Evolutionary conservation across 164 flowering plant species (phyloP).

Genomic region (Chimonanthus praecox): DNA sequence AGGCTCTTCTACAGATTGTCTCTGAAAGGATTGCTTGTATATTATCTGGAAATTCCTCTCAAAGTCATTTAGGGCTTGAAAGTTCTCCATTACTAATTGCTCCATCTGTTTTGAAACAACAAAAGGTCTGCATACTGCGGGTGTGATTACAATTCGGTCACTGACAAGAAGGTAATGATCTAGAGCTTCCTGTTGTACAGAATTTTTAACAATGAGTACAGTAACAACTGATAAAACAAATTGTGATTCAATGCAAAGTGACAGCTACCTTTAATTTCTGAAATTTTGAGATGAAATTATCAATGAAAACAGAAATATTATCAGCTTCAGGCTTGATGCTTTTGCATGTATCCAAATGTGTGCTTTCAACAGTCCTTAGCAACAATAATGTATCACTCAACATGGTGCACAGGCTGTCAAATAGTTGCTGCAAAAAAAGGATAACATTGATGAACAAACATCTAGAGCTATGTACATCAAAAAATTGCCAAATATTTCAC

Average conservation of each 20-base stretch:
- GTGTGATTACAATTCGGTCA: slow-evolving; percentile 20
- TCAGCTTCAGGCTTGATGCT: slow-evolving; percentile 34
- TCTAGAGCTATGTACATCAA: background rate
- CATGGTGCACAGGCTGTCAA: slow-evolving; percentile 53
- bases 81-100: slow-evolving; percentile 41
- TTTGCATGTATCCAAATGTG: slow-evolving; percentile 51
- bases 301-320: slow-evolving; percentile 31
- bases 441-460: background rate
- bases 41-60: slow-evolving; percentile 34
- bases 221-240: background rate
- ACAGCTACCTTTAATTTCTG: slow-evolving; percentile 60
- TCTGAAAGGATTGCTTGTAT: slow-evolving; percentile 16
- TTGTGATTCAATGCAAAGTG: background rate
- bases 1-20: slow-evolving; percentile 32
- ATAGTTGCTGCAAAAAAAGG: slow-evolving; percentile 50
- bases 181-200: slow-evolving; percentile 47
- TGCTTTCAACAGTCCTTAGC: slow-evolving; percentile 39
- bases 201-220: slow-evolving; percentile 1
- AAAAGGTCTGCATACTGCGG: slow-evolving; percentile 16
- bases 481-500: background rate
- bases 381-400: slow-evolving; percentile 50
- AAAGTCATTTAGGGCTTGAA: slow-evolving; percentile 42
- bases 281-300: slow-evolving; percentile 40
- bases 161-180: slow-evolving; percentile 53
- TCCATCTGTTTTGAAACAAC: slow-evolving; percentile 55